These are phyloP conservation scores for Volvox africanus DNA, from an alignment of 139 green algal genomes.

Conservation along the genomic window DNA sequence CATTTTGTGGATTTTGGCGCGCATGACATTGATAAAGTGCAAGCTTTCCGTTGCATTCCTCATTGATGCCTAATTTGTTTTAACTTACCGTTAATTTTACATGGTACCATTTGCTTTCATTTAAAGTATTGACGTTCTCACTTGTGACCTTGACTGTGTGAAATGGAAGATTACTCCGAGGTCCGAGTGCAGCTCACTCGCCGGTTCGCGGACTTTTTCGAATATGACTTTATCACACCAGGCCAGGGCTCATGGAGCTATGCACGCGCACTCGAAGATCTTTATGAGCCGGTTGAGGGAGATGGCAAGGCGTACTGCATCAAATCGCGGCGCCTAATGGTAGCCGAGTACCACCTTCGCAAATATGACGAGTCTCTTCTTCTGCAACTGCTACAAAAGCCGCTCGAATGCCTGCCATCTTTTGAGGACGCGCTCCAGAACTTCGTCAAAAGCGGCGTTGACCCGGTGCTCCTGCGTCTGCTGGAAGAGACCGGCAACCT, in stretches of 20 bases:
- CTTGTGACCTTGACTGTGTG: background rate
- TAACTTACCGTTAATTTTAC: background rate
- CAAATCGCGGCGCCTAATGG: conserved; percentile 65
- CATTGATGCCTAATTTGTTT: background rate
- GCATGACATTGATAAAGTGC: no score
- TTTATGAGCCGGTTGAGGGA: conserved; percentile 60
- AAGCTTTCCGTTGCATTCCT: no score
- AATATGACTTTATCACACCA: conserved; percentile 69
- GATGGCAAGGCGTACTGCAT: conserved; percentile 60
- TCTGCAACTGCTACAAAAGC: conserved; percentile 75
- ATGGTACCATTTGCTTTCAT: no score
- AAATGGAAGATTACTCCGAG: conserved; percentile 58
- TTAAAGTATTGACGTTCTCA: no score
- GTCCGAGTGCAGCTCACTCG: conserved; percentile 76
- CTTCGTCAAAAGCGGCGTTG: conserved; percentile 60
- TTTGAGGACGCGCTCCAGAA: conserved; percentile 94
- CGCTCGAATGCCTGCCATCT: conserved; percentile 82
- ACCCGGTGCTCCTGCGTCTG: conserved; percentile 55
- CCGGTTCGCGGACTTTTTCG: conserved; percentile 87
- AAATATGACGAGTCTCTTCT: conserved; percentile 84
- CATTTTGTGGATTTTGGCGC: no score
- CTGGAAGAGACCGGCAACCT: conserved; percentile 55
- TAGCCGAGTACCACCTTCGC: conserved; percentile 82
- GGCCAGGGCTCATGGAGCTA: conserved; percentile 72
- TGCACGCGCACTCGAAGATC: conserved; percentile 63